Evolutionary conservation across 2,329 filamentous ascomycete species (phyloP).

Genomic region (Pseudogymnoascus sp.): DNA sequence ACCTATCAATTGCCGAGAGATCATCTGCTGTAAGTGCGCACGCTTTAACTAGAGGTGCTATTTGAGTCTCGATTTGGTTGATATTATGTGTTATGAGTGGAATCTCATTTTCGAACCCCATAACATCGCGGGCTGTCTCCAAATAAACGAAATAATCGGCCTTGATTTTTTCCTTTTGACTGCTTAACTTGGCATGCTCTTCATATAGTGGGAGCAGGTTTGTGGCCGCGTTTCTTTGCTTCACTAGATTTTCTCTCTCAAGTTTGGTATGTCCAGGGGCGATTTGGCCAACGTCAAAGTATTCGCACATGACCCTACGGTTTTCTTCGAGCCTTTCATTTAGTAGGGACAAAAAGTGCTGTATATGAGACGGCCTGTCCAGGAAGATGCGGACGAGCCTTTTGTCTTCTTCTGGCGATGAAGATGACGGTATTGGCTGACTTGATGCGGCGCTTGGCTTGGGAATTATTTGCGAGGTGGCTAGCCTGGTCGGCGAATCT

Average conservation of each 20-base stretch:
- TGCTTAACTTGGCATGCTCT: conserved; percentile 2
- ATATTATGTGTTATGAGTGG: background rate
- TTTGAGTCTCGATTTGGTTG: background rate
- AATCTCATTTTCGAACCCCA: background rate
- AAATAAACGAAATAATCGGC: conserved; percentile 5
- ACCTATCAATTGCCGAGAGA: background rate
- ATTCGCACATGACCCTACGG: conserved; percentile 18
- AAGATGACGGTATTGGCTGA: conserved; percentile 19
- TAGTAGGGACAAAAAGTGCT: conserved; percentile 17
- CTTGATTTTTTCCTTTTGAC: conserved; percentile 4
- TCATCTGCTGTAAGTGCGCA: background rate
- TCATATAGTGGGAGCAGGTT: background rate
- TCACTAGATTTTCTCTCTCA: background rate
- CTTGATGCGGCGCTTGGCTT: conserved; percentile 12
- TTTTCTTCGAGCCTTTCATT: conserved; percentile 17
- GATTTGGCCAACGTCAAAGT: conserved; percentile 19
- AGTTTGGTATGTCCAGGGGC: conserved; percentile 2
- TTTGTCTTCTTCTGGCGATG: conserved; percentile 22
- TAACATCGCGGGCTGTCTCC: background rate
- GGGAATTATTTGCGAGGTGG: conserved; percentile 11
- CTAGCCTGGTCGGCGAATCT: conserved; percentile 21
- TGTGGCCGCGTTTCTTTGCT: conserved; percentile 7
- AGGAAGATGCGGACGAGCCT: conserved; percentile 22
- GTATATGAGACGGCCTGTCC: conserved; percentile 17
- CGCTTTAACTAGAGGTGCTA: background rate